Evolutionary conservation across 345 rosid species (phyloP), one percentile per base, ranked within the genome.

Genomic region (Psidium guajava): DNA sequence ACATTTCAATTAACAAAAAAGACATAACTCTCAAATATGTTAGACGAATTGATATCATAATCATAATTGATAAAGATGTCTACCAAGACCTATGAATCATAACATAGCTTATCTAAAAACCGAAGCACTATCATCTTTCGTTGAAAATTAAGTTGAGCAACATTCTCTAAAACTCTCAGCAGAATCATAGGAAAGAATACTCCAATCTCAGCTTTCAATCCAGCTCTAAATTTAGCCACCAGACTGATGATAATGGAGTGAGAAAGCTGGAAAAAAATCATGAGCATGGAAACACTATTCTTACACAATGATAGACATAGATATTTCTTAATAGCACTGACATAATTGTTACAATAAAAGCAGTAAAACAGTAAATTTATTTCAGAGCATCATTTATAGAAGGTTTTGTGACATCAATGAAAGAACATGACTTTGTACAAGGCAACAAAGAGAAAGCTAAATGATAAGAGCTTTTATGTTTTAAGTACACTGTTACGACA

Each of bases 131-230:
- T 98, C 94, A 95, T 93, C 93, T 98, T 98, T 96, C 93, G 99
- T 82, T 98, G 98, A 90, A 93, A 98, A 91, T 96, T 97, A 90
- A 99, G 99, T 88, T 98, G 99, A 84, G 98, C 91, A 89, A 96
- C 98, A 90, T 98, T 98, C 90, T 98, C 99, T 85, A 98, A 88
- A 83, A 98, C 97, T 87, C 99, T 92, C 56, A 98, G 94, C 85
- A 98, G 98, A 88, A 98, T 98, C 99, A 98, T 98, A 54, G 99
- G 99, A 88, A 98, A 98, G 90, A 98, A 98, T 14, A 98, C 99
- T 87, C 99, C 99, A 88, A 98, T 98, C 93, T 98, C 99, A 83
- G 99, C 99, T 93, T 98, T 98, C 89, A 96, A 87, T 89, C 99
- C 99, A 85, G 99, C 98, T 89, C 99, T 95, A 89, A 98, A 98